Conservation (phyloP, 2,329 filamentous ascomycete genomes). For the Nakataea oryzae region DNA sequence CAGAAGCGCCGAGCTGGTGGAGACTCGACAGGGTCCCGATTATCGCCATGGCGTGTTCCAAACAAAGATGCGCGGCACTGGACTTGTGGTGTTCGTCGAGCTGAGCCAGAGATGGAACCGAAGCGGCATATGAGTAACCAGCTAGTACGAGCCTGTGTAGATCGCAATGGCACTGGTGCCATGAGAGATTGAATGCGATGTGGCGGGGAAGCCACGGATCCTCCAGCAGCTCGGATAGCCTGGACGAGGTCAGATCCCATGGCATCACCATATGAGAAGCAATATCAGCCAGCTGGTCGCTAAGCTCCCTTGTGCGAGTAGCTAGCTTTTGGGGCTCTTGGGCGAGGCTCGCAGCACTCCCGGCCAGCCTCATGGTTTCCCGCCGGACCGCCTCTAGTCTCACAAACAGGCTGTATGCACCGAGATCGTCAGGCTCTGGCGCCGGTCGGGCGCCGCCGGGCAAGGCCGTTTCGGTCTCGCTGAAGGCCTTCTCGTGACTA, state of each 20-base stretch:
- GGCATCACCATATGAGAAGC: constrained; percentile 10
- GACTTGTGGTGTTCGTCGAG: constrained; percentile 32
- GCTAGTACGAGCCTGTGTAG: constrained; percentile 35
- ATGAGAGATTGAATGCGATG: constrained; percentile 43
- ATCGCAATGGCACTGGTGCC: constrained; percentile 40
- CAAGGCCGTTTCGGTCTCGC: no score
- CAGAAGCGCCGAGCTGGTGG: constrained; percentile 12
- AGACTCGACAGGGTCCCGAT: constrained; percentile 21
- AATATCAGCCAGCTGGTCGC: constrained; percentile 9
- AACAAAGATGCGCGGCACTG: constrained; percentile 12
- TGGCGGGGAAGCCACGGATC: constrained; percentile 7
- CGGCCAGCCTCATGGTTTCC: constrained; percentile 13
- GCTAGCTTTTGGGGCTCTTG: constrained; percentile 11
- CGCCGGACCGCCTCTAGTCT: constrained; percentile 10
- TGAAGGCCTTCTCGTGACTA: constrained; percentile 21
- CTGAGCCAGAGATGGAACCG: constrained; percentile 26
- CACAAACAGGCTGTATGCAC: constrained; percentile 9
- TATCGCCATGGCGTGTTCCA: constrained; percentile 26
- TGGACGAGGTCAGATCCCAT: constrained; percentile 6
- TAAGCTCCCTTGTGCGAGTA: constrained; percentile 11
- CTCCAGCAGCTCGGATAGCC: constrained; percentile 5
- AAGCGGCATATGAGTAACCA: constrained; percentile 35
- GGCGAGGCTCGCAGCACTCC: constrained; percentile 11
- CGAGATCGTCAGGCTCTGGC: background rate
- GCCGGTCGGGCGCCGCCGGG: background rate